Evolutionary conservation across 305 asterid genomes (phyloP).

Genomic region (Solanum aculeatissimum): DNA sequence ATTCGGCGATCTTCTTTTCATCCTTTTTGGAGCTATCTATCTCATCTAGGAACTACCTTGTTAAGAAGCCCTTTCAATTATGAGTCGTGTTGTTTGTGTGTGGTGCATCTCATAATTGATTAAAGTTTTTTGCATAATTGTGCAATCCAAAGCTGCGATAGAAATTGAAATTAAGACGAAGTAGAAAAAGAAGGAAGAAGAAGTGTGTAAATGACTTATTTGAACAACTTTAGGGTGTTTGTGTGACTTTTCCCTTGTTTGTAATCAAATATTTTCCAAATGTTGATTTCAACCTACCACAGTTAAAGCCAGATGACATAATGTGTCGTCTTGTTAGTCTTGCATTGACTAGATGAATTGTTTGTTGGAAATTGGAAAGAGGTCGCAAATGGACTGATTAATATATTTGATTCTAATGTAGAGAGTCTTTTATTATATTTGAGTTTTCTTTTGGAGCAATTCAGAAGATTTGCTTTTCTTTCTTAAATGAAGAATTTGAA

Average conservation of each 20-base stretch:
- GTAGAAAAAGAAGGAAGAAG: background rate
- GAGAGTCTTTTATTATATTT: background rate
- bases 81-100: background rate
- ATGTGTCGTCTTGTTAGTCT: background rate
- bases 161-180: background rate
- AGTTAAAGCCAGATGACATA: background rate
- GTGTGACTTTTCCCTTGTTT: background rate
- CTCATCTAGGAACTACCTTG: background rate
- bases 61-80: background rate
- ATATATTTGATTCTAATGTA: background rate
- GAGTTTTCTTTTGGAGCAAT: background rate
- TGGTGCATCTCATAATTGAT: background rate
- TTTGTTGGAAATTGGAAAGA: background rate
- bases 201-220: background rate
- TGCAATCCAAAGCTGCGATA: background rate
- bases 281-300: too few relatives aligned
- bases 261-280: background rate
- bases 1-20: background rate
- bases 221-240: background rate
- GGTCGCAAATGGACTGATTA: background rate
- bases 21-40: background rate
- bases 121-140: background rate
- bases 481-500: background rate
- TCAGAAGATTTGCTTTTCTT: background rate
- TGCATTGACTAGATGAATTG: background rate